Conservation (phyloP, 306 rosid species). For the Mimosa bimucronata region DNA sequence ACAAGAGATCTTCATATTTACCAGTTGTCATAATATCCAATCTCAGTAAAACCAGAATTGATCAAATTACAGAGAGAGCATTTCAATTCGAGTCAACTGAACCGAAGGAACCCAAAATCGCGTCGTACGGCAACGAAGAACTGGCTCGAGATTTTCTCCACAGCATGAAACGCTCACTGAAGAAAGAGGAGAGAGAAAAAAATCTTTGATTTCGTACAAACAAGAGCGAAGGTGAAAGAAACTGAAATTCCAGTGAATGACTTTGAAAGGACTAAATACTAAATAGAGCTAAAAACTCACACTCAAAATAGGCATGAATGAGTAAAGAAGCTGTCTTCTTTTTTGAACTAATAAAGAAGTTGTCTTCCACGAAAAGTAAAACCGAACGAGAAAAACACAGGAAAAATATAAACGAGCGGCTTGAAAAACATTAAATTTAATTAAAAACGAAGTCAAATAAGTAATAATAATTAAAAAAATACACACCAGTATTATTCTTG, state of each 20-base stretch:
- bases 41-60: conserved; percentile 32
- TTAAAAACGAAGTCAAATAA: background rate
- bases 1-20: conserved; percentile 4
- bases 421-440: background rate
- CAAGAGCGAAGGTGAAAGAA: background rate
- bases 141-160: background rate
- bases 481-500: background rate
- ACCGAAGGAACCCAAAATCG: background rate
- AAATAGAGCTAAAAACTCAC: background rate
- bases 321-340: background rate
- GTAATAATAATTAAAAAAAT: background rate
- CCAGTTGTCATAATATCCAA: conserved; percentile 55
- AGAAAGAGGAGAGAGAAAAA: background rate
- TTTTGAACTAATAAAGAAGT: no score
- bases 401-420: background rate
- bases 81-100: conserved; percentile 25
- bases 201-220: background rate
- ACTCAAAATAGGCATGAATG: background rate
- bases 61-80: conserved; percentile 36
- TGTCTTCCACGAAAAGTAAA: background rate
- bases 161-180: background rate
- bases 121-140: conserved; percentile 2
- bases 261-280: background rate
- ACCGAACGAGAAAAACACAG: background rate
- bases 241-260: background rate